Base-by-base conservation (phyloP, 2,329 filamentous ascomycete genomes). In the Geosmithia morbida region DNA sequence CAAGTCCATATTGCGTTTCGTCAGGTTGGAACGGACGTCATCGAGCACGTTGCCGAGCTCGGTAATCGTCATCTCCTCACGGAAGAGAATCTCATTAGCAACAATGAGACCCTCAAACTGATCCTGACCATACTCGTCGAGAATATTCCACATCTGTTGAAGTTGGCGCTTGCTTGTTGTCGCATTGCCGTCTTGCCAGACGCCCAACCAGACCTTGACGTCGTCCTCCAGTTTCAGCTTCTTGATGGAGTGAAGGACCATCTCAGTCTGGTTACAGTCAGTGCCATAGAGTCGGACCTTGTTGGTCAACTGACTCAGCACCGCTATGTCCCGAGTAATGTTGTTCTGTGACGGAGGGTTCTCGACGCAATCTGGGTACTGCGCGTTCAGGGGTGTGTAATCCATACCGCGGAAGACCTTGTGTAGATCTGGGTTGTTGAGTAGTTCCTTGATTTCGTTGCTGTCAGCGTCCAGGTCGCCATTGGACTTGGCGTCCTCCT, bases 191-290 rank as follows among this genome's bases (percentile, higher is more conserved):
- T 92, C 88, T 51, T 94, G 83, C 87, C 89, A 96, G 3, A 97
- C 89, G 16, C 90, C 90, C 43, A 97, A 70, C 90, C 90, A 97
- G 51, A 97, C 71, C 63, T 94, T 94, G 69, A 94, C 79, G 2
- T 69, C 70, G 48, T 77, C 72, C 48, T 84, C 74, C 55, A 96
- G 67, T 46, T 83, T 72, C 13, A 97, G 72, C 46, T 74, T 74
- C 49, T 85, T 72, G 55, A 97, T 83, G 18, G 89, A 82, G 56
- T 92, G 82, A 8, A 97, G 69, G 1, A 94, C 78, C 85, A 97
- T 92, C 63, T 95, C 78, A 0, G 90, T 97, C 65, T 97, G 90
- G 64, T 96, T 96, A 73, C 90, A 97, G 66, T 97, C 90, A 13
- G 87, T 97, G 45, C 90, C 90, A 61, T 97, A 97, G 1, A 96